Percentiles rank a stretch among this genome's conserved stretches.
These are phyloP conservation scores for Rickenella mellea DNA, from an alignment of 768 basidiomycete genomes.

Conservation along the genomic window DNA sequence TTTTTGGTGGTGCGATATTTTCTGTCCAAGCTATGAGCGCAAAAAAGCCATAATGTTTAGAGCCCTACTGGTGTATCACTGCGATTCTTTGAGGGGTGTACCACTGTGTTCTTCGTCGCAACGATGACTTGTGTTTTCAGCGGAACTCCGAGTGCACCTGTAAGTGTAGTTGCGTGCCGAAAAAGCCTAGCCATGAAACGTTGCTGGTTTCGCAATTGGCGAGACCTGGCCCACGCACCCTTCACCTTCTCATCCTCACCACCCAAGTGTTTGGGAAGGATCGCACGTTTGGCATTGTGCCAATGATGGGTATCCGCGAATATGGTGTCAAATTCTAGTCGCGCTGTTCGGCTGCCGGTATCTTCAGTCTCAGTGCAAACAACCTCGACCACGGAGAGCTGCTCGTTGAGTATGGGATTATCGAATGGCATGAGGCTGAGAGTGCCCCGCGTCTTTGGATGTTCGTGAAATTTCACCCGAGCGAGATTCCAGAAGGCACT, in stretches of 20 bases:
- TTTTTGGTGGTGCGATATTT: too few relatives aligned
- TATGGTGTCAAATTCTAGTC: conserved; percentile 30
- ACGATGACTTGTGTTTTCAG: conserved; percentile 49
- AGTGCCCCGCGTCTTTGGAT: conserved; percentile 2
- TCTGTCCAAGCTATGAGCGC: too few relatives aligned
- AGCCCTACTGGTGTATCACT: too few relatives aligned
- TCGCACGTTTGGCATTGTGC: conserved; percentile 39
- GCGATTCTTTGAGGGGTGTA: too few relatives aligned
- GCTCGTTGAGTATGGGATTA: conserved; percentile 30
- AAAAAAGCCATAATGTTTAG: too few relatives aligned
- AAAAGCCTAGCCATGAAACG: conserved; percentile 48
- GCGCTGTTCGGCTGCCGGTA: conserved; percentile 5
- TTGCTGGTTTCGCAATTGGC: conserved; percentile 36
- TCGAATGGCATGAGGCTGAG: conserved; percentile 26
- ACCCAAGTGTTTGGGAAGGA: conserved; percentile 47
- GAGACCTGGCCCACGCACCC: conserved; percentile 27
- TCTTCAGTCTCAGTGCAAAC: conserved; percentile 13
- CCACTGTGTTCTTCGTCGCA: too few relatives aligned
- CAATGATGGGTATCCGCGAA: conserved; percentile 51
- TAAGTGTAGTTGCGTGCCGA: conserved; percentile 50
- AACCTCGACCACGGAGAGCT: conserved; percentile 26
- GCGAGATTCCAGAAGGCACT: conserved; percentile 9
- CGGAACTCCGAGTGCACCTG: conserved; percentile 47
- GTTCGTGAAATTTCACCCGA: conserved; percentile 24
- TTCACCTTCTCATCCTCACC: conserved; percentile 26